Evolutionary conservation across 352 stramenopile species (phyloP).

Genomic region (Plasmopara muralis): DNA sequence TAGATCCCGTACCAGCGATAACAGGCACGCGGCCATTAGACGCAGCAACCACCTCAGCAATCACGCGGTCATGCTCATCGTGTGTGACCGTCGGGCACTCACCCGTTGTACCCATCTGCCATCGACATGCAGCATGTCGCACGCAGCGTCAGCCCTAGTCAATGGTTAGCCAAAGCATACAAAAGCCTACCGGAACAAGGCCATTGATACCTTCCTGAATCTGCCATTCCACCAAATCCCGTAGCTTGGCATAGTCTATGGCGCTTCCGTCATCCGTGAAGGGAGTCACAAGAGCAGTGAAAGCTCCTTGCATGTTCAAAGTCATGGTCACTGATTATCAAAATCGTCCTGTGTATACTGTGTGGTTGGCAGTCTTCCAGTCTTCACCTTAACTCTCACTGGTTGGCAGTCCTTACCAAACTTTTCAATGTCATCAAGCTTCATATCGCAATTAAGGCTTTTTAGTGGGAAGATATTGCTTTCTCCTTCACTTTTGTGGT

Average conservation of each 20-base stretch:
- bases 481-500: no score
- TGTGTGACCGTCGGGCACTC: slow-evolving; percentile 93
- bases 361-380: no score
- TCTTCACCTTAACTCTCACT: no score
- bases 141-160: no score
- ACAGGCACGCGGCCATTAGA: slow-evolving; percentile 84
- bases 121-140: slow-evolving; percentile 1
- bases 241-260: slow-evolving; percentile 92
- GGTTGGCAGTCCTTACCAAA: no score
- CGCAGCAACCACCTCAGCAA: slow-evolving; percentile 87
- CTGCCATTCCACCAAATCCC: slow-evolving; percentile 89
- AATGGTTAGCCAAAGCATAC: no score
- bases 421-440: no score
- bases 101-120: slow-evolving; percentile 93
- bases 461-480: no score
- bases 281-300: slow-evolving; percentile 94
- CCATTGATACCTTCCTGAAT: slow-evolving; percentile 93
- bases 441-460: no score
- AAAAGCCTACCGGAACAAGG: slow-evolving; percentile 82
- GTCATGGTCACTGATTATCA: slow-evolving; percentile 29
- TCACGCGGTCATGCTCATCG: slow-evolving; percentile 93
- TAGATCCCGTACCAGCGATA: slow-evolving; percentile 94
- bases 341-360: no score
- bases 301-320: slow-evolving; percentile 68
- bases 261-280: slow-evolving; percentile 87